Base-by-base conservation (phyloP, 176 grass and related monocot genomes). In the Aegilops longissima region DNA sequence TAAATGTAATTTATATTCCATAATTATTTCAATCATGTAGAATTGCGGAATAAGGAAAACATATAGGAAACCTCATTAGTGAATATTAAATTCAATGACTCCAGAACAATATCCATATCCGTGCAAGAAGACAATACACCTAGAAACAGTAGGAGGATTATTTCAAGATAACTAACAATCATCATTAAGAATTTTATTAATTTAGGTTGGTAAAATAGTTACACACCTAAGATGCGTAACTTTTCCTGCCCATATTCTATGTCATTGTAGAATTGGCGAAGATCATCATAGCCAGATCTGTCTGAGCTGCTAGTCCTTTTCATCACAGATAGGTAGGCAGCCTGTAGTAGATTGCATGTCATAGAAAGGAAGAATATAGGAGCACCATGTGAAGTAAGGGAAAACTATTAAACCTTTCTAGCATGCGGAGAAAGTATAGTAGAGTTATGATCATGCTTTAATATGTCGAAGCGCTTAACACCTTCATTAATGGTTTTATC, bases 261-360 rank as follows among this genome's bases (percentile, higher is more conserved):
- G 45, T 88, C 78, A 61, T 45, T 84, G 56, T 93, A 98, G 81
- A 95, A 35, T 65, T 78, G 86, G 75, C 90, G 72, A 89, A 98
- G 93, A 78, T 87, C 89, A 63, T 92, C 82, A 67, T 95, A 95
- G 54, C 88, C 84, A 24, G 67, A 89, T 88, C 78, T 95, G 66
- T 95, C 73, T 80, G 75, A 86, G 36, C 25, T 78, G 34, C 49
- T 92, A 63, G 86, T 87, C 61, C 42, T 86, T 59, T 92, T 80
- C 93, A 98, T 98, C 80, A 95, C 84, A 87, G 91, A 87, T 17
- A 95, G 73, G 65, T 92, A 98, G 76, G 90, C 86, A 83, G 82
- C 90, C 91, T 95, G 86, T 40, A 90, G 66, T 65, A 86, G 23
- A 93, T 38, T 8, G 3, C 5, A 79, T 65, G 21, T 80, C 62